Evolutionary conservation across 2,329 filamentous ascomycete species (phyloP).

Genomic region (Exophiala calicioides): DNA sequence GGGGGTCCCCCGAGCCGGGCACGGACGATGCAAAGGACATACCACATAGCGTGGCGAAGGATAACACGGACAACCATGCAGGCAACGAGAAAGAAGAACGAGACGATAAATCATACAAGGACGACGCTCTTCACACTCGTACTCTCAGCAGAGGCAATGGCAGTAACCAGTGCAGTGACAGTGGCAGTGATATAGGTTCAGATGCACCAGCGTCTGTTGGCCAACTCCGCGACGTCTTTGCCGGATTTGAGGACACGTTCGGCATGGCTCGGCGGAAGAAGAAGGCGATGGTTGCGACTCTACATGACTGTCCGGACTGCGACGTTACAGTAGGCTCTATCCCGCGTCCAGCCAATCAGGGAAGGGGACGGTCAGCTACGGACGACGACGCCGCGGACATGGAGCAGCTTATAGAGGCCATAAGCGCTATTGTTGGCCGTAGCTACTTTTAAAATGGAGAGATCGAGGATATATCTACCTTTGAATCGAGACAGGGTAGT

Average conservation of each 20-base stretch:
- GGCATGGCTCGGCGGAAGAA: conserved; percentile 4
- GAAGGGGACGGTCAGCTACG: background rate
- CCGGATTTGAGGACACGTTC: conserved; percentile 7
- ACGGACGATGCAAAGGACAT: background rate
- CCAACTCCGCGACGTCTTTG: conserved; percentile 9
- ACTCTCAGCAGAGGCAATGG: conserved; percentile 1
- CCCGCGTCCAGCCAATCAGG: background rate
- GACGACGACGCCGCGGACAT: conserved; percentile 8
- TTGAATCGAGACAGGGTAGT: background rate
- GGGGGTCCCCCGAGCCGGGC: background rate
- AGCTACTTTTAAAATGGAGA: background rate
- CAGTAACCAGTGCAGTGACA: conserved; percentile 1
- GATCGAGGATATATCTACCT: background rate
- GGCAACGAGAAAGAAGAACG: background rate
- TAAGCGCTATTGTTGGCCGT: background rate
- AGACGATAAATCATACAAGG: conserved; percentile 1
- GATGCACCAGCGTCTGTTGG: conserved; percentile 11
- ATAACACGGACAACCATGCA: background rate
- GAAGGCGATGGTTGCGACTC: conserved; percentile 4
- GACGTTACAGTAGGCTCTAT: conserved; percentile 5
- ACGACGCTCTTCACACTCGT: conserved; percentile 6
- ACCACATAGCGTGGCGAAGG: background rate
- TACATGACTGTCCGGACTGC: background rate
- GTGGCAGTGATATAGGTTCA: background rate
- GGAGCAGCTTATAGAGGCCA: conserved; percentile 6